Base-by-base conservation (phyloP, 768 basidiomycete species). In the Kwoniella dendrophila region DNA sequence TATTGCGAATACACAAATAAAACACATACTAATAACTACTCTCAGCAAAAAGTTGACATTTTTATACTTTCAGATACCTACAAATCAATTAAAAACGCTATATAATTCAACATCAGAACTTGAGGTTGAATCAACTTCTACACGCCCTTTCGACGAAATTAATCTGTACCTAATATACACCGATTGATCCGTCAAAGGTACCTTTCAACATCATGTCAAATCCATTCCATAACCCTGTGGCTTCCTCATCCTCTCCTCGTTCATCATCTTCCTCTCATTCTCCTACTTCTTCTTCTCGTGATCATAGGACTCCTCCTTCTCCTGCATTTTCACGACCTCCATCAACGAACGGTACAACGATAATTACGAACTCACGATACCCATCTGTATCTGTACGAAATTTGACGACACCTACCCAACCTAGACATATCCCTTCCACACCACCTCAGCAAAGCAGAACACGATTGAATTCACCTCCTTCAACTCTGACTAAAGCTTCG, bases 271-370 rank as follows among this genome's bases (percentile, higher is more conserved):
- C 38, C 22, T 30, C 58, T 30, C 2, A 33, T 30, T 43, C 45
- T 36, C 16, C 14, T 2, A 34, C 54, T 2, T 16, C 18, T 3
- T 40, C n/a, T 32, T 16, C 56, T 47, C 45, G 47, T 30, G 32
- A 29, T 36, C 34, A 11, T 11, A 43, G 41, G 18, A 26, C 27
- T 5, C 34, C 55, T 18, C 67, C 64, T 4, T 51, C 58, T 1
- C 68, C 68, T 24, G 59, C 62, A n/a, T 29, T 66, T 57, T 60
- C 57, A 53, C 61, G 61, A 34, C 61, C 62, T 22, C 68, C 52
- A 5, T 66, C 68, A 18, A 29, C 41, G 18, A 43, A 38, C 36
- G 18, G 8, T 6, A 27, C 14, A 24, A 32, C 34, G 22, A 49
- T 22, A 38, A 8, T 40, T 41, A 58, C 60, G 3, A 55, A 63